Evolutionary conservation across 192 early-diverging fungal species (phyloP).

Genomic region (Globomyces pollinis-pini): DNA sequence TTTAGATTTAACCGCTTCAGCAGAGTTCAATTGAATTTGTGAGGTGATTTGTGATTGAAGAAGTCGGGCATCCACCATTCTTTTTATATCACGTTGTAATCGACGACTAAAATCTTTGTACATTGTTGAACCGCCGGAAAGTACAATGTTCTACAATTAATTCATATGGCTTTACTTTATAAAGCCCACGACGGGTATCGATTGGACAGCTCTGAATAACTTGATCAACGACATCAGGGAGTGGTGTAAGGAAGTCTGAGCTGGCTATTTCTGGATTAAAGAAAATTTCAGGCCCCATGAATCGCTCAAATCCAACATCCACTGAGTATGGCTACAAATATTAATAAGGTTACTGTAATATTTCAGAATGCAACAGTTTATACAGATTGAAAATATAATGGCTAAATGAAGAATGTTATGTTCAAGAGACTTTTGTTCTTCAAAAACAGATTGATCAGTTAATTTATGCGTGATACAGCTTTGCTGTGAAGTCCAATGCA

Average conservation of each 20-base stretch:
- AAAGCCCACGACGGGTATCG: constrained; percentile 91
- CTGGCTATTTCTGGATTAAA: constrained; percentile 98
- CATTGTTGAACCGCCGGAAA: constrained; percentile 99
- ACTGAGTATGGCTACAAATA: constrained; percentile 73
- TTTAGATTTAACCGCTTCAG: constrained; percentile 52
- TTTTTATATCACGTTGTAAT: constrained; percentile 91
- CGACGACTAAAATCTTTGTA: constrained; percentile 95
- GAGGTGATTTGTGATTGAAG: constrained; percentile 22
- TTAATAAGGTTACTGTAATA: too few species aligned
- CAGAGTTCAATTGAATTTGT: constrained; percentile 21
- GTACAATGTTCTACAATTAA: constrained; percentile 81
- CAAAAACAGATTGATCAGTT: neutral
- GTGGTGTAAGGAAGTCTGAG: constrained; percentile 91
- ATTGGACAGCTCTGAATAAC: constrained; percentile 96
- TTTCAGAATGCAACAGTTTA: neutral
- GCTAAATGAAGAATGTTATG: too few species aligned
- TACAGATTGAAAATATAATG: neutral
- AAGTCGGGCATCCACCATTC: constrained; percentile 60
- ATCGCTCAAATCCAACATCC: constrained; percentile 97
- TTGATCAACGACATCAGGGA: constrained; percentile 93
- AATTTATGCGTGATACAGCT: too few species aligned
- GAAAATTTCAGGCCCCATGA: constrained; percentile 98
- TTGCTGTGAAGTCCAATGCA: too few species aligned
- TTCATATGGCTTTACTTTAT: constrained; percentile 54
- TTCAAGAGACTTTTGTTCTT: too few species aligned